phyloP scores from a whole-genome alignment of 2,329 filamentous ascomycete species.

The Aspergillus alliaceus region DNA sequence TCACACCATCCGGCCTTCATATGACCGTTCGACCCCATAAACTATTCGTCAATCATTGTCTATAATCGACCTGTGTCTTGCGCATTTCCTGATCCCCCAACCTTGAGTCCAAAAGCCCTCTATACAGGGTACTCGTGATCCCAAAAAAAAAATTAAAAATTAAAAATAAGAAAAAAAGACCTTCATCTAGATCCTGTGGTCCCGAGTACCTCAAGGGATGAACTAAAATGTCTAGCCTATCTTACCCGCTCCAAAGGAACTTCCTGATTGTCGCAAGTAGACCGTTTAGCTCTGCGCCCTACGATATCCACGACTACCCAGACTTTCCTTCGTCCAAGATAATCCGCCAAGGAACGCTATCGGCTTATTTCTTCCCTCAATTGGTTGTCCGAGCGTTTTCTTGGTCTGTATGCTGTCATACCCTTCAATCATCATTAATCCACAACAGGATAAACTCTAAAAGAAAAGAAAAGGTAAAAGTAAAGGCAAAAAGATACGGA shows the following conservation, averaged over 20 bases:
- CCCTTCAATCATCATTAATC: neutral
- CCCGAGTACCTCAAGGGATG: neutral
- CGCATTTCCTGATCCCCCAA: neutral
- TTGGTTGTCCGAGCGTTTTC: neutral
- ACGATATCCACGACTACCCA: neutral
- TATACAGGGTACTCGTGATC: too few species aligned
- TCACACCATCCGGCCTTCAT: neutral
- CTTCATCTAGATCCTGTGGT: too few species aligned
- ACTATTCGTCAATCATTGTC: neutral
- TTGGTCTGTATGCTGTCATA: constrained; percentile 1
- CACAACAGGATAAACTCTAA: too few species aligned
- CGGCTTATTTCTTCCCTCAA: neutral
- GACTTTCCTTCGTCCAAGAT: neutral
- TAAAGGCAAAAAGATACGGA: too few species aligned
- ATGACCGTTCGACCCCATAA: neutral
- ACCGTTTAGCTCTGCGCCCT: neutral
- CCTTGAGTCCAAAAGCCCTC: neutral
- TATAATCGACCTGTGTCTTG: neutral
- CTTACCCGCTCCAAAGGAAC: too few species aligned
- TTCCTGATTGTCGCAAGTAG: neutral
- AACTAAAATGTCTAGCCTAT: neutral
- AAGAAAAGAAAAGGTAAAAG: too few species aligned
- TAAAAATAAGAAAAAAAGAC: too few species aligned
- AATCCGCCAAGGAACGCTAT: neutral
- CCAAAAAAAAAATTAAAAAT: too few species aligned